Evolutionary conservation across 352 stramenopile species (phyloP).

Genomic region (Globisporangium sylvaticum): DNA sequence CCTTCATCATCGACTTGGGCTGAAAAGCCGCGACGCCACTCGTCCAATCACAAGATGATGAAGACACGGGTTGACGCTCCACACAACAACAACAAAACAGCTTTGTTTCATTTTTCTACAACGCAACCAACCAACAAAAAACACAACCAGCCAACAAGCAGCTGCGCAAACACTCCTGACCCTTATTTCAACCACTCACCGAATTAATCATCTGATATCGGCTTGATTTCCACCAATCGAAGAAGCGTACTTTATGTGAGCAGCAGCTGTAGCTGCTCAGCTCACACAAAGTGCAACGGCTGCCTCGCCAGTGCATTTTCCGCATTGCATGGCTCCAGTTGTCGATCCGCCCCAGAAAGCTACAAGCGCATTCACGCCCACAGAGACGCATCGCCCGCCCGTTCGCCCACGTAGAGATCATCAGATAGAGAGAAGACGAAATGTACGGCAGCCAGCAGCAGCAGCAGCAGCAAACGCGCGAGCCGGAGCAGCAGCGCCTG

Average conservation of each 20-base stretch:
- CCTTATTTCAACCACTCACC: background rate
- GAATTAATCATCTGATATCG: background rate
- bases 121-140: background rate
- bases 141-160: background rate
- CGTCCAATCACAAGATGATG: background rate
- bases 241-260: background rate
- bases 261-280: too few species aligned
- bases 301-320: background rate
- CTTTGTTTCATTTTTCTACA: background rate
- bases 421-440: background rate
- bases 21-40: background rate
- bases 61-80: background rate
- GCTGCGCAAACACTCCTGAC: background rate
- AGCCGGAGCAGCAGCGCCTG: conserved; percentile 24
- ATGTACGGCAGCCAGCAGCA: conserved; percentile 45
- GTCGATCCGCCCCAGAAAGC: background rate
- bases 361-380: conserved; percentile 1
- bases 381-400: background rate
- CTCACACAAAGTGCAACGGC: background rate
- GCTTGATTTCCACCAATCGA: background rate
- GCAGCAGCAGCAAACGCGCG: conserved; percentile 9
- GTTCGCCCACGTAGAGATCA: background rate
- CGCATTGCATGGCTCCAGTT: background rate
- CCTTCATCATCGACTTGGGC: background rate
- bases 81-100: background rate